phyloP scores from a whole-genome alignment of 1,284 basidiomycete genomes.

The Tausonia pullulans region DNA sequence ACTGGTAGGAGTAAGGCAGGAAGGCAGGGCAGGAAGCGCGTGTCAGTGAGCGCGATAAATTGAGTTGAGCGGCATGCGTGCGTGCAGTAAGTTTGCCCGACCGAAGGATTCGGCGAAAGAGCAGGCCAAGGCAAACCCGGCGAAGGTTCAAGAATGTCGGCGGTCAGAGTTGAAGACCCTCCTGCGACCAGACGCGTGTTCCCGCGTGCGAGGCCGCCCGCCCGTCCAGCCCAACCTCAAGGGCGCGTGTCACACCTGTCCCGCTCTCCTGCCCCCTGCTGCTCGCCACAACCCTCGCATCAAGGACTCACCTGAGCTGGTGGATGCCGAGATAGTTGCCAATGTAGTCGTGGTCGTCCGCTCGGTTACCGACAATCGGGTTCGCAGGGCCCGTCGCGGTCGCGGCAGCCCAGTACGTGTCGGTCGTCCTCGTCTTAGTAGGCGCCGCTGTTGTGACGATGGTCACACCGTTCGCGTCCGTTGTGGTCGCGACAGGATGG shows the following conservation, averaged over 20 bases:
- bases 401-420: conserved; percentile 11
- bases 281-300: too few species aligned
- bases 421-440: background rate
- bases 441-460: background rate
- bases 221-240: too few species aligned
- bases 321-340: conserved; percentile 29
- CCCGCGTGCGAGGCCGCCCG: too few species aligned
- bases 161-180: too few species aligned
- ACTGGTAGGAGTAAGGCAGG: conserved; percentile 17
- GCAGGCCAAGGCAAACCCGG: too few species aligned
- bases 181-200: too few species aligned
- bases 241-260: too few species aligned
- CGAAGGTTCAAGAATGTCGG: too few species aligned
- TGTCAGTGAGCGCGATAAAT: background rate
- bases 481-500: background rate
- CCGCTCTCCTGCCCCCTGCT: too few species aligned
- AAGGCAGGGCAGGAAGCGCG: background rate
- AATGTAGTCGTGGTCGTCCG: conserved; percentile 26
- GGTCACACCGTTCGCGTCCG: background rate
- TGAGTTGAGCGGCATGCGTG: background rate
- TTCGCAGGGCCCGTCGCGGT: conserved; percentile 19
- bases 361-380: conserved; percentile 25
- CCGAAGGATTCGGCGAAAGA: background rate
- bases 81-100: background rate
- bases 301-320: conserved; percentile 29